These are phyloP conservation scores for Discostella stelligeroides DNA, from an alignment of 108 stramenopile genomes.

Conservation along the genomic window DNA sequence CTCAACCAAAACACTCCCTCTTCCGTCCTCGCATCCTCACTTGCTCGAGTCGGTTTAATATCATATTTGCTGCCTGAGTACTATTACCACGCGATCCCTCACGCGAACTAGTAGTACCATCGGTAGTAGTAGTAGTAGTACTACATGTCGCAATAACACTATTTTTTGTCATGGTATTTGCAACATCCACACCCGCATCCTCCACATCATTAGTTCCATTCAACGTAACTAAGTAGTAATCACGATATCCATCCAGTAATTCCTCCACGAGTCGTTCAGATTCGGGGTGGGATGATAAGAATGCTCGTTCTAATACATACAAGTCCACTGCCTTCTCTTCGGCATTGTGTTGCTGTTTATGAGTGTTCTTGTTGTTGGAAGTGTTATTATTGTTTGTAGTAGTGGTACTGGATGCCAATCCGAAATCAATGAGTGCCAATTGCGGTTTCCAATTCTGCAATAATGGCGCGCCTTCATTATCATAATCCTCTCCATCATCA, in stretches of 20 bases:
- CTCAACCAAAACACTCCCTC: slow-evolving; percentile 93
- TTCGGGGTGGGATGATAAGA: slow-evolving; percentile 91
- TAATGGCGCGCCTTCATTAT: slow-evolving; percentile 8
- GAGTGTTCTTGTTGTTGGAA: slow-evolving; percentile 16
- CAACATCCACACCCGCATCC: neutral
- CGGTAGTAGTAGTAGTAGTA: no score
- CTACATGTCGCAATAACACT: no score
- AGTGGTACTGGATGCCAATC: slow-evolving; percentile 59
- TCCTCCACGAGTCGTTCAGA: slow-evolving; percentile 68
- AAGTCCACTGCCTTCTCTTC: slow-evolving; percentile 99
- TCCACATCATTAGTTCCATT: slow-evolving; percentile 9
- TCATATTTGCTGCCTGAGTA: slow-evolving; percentile 34
- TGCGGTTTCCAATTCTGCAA: slow-evolving; percentile 17
- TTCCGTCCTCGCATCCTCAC: slow-evolving; percentile 90
- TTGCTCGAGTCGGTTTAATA: slow-evolving; percentile 74
- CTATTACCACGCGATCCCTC: neutral
- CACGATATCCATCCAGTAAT: slow-evolving; percentile 61
- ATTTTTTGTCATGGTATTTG: no score
- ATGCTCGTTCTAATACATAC: slow-evolving; percentile 95
- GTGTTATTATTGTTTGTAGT: neutral
- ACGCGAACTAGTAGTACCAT: no score
- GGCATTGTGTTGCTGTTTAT: slow-evolving; percentile 58
- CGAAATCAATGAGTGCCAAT: slow-evolving; percentile 93
- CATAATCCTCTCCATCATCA: neutral
- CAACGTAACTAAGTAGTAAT: slow-evolving; percentile 63